Conservation (phyloP, 2,329 filamentous ascomycete species). For the Pseudogymnoascus sp. region DNA sequence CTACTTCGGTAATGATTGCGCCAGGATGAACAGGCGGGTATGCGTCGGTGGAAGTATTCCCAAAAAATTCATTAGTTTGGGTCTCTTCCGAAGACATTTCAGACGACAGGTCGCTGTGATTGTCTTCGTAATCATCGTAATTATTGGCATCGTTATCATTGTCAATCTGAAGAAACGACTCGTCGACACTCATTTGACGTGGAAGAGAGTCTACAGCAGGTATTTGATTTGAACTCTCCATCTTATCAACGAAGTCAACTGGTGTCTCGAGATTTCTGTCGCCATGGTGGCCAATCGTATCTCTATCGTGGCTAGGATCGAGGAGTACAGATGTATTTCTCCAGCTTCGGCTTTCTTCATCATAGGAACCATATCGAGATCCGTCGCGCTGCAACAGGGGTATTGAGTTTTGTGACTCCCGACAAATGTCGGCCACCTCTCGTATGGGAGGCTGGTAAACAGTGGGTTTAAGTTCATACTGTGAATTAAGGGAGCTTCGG, state of each 20-base stretch:
- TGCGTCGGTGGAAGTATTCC: conserved; percentile 25
- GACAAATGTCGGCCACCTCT: conserved; percentile 52
- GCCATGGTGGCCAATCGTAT: conserved; percentile 21
- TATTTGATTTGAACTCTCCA: conserved; percentile 37
- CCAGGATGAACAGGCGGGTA: conserved; percentile 27
- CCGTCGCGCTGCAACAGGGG: conserved; percentile 64
- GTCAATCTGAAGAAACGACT: conserved; percentile 25
- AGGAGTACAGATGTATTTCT: conserved; percentile 46
- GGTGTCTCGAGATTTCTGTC: conserved; percentile 35
- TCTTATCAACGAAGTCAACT: conserved; percentile 47
- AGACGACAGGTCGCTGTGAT: conserved; percentile 49
- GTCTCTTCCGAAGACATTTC: conserved; percentile 48
- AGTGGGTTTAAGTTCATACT: conserved; percentile 23
- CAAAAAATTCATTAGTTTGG: conserved; percentile 26
- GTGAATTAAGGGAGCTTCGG: neutral
- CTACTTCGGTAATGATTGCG: conserved; percentile 22
- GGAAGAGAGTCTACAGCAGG: conserved; percentile 18
- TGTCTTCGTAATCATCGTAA: conserved; percentile 26
- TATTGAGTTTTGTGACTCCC: conserved; percentile 66
- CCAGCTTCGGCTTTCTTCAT: conserved; percentile 40
- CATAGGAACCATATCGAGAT: conserved; percentile 41
- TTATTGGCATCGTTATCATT: conserved; percentile 17
- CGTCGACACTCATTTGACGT: conserved; percentile 26
- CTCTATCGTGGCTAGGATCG: conserved; percentile 36
- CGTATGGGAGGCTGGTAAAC: conserved; percentile 27